phyloP scores from a whole-genome alignment of 306 rosid species.

The Macrotyloma uniflorum region DNA sequence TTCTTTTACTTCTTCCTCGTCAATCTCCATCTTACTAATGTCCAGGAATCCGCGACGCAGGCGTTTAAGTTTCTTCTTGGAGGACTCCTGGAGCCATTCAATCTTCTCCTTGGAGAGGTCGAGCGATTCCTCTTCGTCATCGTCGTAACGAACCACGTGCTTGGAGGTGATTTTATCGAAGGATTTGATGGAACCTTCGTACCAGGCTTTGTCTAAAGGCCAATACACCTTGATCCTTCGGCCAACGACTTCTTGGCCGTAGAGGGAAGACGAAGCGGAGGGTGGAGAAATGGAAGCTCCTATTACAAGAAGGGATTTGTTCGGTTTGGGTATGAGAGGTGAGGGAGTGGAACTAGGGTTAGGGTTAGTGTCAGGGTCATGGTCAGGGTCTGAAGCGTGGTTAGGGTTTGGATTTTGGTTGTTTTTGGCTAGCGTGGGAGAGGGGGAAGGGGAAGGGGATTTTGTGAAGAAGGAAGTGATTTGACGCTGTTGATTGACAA shows the following conservation, averaged over 20 bases:
- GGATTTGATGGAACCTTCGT: conserved; percentile 68
- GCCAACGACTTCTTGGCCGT: conserved; percentile 61
- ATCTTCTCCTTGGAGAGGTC: conserved; percentile 66
- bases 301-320: conserved; percentile 58
- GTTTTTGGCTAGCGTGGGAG: conserved; percentile 42
- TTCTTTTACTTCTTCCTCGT: conserved; percentile 31
- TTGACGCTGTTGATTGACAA: conserved; percentile 78
- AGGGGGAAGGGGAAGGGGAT: conserved; percentile 46
- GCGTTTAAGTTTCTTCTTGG: conserved; percentile 49
- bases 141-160: conserved; percentile 74
- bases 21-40: conserved; percentile 40
- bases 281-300: conserved; percentile 48
- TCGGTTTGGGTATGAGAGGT: conserved; percentile 59
- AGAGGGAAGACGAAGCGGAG: conserved; percentile 33
- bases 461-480: conserved; percentile 91
- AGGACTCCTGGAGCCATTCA: conserved; percentile 60
- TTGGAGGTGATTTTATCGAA: conserved; percentile 51
- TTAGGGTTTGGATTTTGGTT: conserved; percentile 36
- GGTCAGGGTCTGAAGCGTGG: background rate
- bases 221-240: conserved; percentile 75
- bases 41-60: conserved; percentile 41
- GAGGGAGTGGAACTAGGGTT: conserved; percentile 56
- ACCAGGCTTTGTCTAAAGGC: conserved; percentile 86
- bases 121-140: conserved; percentile 69
- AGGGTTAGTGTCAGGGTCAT: background rate